Evolutionary conservation across 352 stramenopile species (phyloP), one percentile per base, ranked within the genome.

Genomic region (Pilasporangium apinafurcum): DNA sequence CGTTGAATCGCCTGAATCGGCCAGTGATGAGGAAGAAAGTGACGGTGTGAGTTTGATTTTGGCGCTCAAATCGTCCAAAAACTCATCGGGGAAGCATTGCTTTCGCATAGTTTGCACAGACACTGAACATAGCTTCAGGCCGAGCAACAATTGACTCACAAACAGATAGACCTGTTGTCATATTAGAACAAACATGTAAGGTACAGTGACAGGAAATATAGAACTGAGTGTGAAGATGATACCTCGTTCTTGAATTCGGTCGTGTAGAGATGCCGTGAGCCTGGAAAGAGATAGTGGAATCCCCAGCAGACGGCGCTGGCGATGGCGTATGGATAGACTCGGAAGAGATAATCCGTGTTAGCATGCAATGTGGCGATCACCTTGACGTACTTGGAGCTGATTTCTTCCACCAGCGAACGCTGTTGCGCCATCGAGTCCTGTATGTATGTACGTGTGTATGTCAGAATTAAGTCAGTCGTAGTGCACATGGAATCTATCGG

Each of bases 261-360:
- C 9, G 68, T 68, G 59, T 95, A 96, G n/a, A 96, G 50, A 33
- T 93, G 81, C 2, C 84, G 69, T 5, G 83, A 95, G 6, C 81
- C 85, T 2, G 85, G 83, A 51, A 92, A 96, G 8, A 92, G 60
- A 39, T 95, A 95, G 59, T 92, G 65, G 43, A 96, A 91, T 6
- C 79, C 82, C 66, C 72, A 92, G 54, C 74, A 86, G 21, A 95
- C 70, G 8, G 59, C 65, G 24, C 84, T 89, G 2, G 81, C 67
- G 41, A 95, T 56, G 1, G 82, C 75, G 53, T 92, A 96, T 31
- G 85, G 85, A 41, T 92, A 95, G n/a, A 93, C 68, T 17, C 76
- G 68, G 57, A 95, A 95, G 52, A 95, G 71, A 46, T 92, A 85
- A 56, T 96, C 85, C 41, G 79, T 83, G 50, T 70, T 89, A 27